These are phyloP conservation scores for Globisporangium paroecandrum DNA, from an alignment of 352 stramenopile species.

Conservation along the genomic window DNA sequence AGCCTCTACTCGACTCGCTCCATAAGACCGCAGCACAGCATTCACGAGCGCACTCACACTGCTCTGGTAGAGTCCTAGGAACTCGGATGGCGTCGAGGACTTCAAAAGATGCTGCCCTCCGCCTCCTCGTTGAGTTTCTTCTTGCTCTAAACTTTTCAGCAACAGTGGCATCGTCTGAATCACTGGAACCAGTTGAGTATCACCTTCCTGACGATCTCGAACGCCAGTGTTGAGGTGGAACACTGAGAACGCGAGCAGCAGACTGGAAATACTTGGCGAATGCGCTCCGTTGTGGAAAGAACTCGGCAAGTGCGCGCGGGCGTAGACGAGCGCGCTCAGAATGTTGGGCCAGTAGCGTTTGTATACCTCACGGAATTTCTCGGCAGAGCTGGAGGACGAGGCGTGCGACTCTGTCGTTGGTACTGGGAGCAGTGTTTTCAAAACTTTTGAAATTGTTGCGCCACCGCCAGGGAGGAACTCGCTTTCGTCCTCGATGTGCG, in stretches of 20 bases:
- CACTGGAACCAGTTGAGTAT: constrained; percentile 31
- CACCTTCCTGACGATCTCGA: constrained; percentile 37
- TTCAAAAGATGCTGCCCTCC: not conserved
- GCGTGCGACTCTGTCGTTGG: constrained; percentile 3
- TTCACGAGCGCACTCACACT: constrained; percentile 32
- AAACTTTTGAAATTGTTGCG: constrained; percentile 19
- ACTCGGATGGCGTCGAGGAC: not conserved
- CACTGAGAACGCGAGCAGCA: constrained; percentile 36
- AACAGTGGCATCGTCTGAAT: constrained; percentile 36
- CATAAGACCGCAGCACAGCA: constrained; percentile 33
- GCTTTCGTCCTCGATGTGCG: constrained; percentile 13
- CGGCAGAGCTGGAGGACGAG: constrained; percentile 16
- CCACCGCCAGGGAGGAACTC: constrained; percentile 10
- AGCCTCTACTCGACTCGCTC: constrained; percentile 33
- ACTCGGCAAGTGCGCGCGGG: constrained; percentile 28
- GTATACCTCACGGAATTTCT: constrained; percentile 32
- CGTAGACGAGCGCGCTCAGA: constrained; percentile 36
- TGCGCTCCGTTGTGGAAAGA: constrained; percentile 3
- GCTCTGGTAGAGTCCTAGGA: constrained; percentile 20
- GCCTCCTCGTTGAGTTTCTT: not conserved
- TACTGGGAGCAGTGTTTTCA: constrained; percentile 28
- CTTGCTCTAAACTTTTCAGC: constrained; percentile 16
- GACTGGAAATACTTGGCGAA: constrained; percentile 12
- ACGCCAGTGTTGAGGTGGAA: constrained; percentile 44
- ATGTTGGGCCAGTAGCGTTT: constrained; percentile 64